Base-by-base conservation (phyloP, 2,329 filamentous ascomycete genomes). In the Sclerotinia spermophila region DNA sequence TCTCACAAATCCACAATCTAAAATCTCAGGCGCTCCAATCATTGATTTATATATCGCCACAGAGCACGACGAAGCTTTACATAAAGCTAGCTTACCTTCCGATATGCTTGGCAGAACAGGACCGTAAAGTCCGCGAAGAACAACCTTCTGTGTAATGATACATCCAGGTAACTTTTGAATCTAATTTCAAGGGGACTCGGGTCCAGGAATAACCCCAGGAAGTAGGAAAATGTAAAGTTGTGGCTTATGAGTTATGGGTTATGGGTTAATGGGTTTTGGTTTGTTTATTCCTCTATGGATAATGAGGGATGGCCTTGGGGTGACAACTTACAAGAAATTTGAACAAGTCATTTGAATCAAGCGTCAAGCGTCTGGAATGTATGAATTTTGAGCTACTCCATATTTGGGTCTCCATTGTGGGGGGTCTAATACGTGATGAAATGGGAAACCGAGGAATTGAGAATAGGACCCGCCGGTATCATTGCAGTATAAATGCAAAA, bases 1-100 rank as follows among this genome's bases (percentile, higher is more conserved):
- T 45, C 45, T 55, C 45, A 65, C 35, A 15, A 35, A 44, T 27
- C 35, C n/a, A 19, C 45, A 53, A 19, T 40, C 17, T 21, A 40
- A 65, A 30, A 53, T 24, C n/a, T n/a, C 45, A 66, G 45, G 62
- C 66, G 66, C 66, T 51, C 55, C 66, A 68, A 68, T 68, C 55
- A 30, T 53, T 21, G 15, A 38, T 27, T 53, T 40, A n/a, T 8
- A 27, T 40, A 38, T 40, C 45, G 21, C 38, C 48, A 51, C 13
- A 27, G 45, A 40, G 15, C 61, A 40, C 11, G 5, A 24, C 40
- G 38, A 45, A 48, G 30, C 24, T 42, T 48, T 48, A 38, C 19
- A n/a, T 35, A 38, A 21, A 61, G n/a, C 45, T 64, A 61, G n/a
- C 45, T 64, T 48, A 55, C 55, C 24, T 53, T 62, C 44, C n/a